Evolutionary conservation across 176 grass and related monocot species (phyloP).

Genomic region (Oryza brachyantha): DNA sequence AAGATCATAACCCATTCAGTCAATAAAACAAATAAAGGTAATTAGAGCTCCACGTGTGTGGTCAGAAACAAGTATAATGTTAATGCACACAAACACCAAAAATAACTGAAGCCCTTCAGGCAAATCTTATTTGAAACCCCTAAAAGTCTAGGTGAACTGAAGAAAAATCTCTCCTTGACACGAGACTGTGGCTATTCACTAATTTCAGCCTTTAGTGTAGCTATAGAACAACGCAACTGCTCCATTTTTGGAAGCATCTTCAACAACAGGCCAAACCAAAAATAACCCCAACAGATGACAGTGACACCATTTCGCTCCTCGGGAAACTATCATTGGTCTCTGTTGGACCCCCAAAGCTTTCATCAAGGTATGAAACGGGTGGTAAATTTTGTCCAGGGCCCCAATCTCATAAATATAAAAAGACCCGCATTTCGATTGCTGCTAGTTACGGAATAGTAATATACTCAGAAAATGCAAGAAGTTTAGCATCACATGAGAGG

Average conservation of each 20-base stretch:
- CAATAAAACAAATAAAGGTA: background rate
- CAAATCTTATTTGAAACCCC: no score
- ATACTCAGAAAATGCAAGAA: slow-evolving; percentile 15
- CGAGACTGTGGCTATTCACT: no score
- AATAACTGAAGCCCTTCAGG: no score
- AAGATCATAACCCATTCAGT: background rate
- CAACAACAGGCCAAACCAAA: background rate
- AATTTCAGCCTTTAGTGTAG: no score
- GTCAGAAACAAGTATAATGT: background rate
- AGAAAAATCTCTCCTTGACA: no score
- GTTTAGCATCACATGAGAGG: no score
- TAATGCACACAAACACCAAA: no score
- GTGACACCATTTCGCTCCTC: slow-evolving; percentile 22
- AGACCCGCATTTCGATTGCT: background rate
- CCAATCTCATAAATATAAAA: background rate
- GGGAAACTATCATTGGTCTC: background rate
- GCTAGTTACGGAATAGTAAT: background rate
- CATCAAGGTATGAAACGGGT: background rate
- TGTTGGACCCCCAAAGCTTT: slow-evolving; percentile 25
- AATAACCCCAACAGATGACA: background rate
- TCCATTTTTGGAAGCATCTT: slow-evolving; percentile 21
- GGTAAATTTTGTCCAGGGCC: background rate
- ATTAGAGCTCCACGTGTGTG: background rate
- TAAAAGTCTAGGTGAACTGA: no score
- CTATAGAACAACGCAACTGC: no score